phyloP scores from a whole-genome alignment of 345 rosid species.

The Pseudoturritis turrita region DNA sequence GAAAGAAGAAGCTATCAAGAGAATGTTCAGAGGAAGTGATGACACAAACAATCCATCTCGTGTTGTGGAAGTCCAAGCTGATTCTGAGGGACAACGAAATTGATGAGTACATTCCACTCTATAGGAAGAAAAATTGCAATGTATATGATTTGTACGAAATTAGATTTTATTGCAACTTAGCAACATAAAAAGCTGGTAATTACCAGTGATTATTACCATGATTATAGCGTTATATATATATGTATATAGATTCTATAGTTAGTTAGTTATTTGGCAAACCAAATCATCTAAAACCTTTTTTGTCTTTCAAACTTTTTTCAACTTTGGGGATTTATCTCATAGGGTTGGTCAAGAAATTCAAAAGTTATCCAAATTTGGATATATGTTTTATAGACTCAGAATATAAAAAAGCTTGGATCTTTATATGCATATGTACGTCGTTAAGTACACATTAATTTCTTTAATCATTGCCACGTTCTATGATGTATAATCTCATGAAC shows the following conservation, averaged over 20 bases:
- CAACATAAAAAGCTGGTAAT: not conserved
- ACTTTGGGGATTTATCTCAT: not conserved
- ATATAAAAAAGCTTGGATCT: not conserved
- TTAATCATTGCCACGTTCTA: slow-evolving; percentile 17
- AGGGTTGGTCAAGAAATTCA: not conserved
- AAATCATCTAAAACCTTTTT: too few relatives aligned
- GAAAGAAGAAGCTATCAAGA: slow-evolving; percentile 83
- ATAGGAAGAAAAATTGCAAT: not conserved
- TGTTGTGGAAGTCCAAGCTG: slow-evolving; percentile 16
- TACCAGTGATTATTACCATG: not conserved
- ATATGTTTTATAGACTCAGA: not conserved
- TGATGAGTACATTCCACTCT: slow-evolving; percentile 5
- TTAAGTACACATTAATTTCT: not conserved
- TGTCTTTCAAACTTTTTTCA: too few relatives aligned
- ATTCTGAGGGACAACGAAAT: slow-evolving; percentile 23
- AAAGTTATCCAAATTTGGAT: not conserved
- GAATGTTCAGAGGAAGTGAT: slow-evolving; percentile 43
- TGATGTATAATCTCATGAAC: slow-evolving; percentile 11
- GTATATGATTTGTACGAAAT: not conserved
- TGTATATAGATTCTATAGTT: too few relatives aligned
- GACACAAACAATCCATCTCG: slow-evolving; percentile 27
- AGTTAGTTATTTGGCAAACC: too few relatives aligned
- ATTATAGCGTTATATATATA: too few relatives aligned
- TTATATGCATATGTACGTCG: slow-evolving; percentile 1
- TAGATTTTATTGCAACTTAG: not conserved